These are phyloP conservation scores for Mycena haematopus DNA, from an alignment of 768 basidiomycete species.

Conservation along the genomic window DNA sequence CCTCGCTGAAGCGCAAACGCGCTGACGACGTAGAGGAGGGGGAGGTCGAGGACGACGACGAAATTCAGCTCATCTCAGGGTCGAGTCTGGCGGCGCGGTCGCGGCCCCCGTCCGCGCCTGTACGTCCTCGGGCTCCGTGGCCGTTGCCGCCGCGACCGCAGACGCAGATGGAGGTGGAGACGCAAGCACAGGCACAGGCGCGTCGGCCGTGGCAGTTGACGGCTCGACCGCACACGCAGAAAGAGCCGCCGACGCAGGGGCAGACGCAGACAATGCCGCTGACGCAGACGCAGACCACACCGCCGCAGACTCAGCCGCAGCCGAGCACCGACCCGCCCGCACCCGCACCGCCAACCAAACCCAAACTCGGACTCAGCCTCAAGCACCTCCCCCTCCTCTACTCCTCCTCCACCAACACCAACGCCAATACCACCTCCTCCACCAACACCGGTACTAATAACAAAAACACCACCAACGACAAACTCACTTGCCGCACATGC, in stretches of 20 bases:
- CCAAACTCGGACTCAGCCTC: conserved; percentile 24
- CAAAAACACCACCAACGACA: no score
- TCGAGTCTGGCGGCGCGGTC: neutral
- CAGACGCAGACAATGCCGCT: neutral
- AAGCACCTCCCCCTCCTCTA: conserved; percentile 28
- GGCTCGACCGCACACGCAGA: neutral
- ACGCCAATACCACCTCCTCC: no score
- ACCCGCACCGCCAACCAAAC: neutral
- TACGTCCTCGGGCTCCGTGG: neutral
- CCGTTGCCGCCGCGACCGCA: neutral
- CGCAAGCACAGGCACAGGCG: no score
- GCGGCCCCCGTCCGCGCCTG: neutral
- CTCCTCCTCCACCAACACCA: no score
- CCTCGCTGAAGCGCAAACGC: conserved; percentile 9
- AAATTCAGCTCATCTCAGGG: neutral
- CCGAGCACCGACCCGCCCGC: neutral
- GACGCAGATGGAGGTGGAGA: no score
- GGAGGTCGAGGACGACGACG: neutral
- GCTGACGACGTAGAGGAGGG: neutral
- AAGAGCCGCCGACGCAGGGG: no score
- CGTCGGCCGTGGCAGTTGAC: neutral
- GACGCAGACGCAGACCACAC: neutral
- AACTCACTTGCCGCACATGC: no score
- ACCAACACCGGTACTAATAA: no score
- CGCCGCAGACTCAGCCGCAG: neutral